Conservation (phyloP, 2,329 filamentous ascomycete genomes). For the Colletotrichum simmondsii region DNA sequence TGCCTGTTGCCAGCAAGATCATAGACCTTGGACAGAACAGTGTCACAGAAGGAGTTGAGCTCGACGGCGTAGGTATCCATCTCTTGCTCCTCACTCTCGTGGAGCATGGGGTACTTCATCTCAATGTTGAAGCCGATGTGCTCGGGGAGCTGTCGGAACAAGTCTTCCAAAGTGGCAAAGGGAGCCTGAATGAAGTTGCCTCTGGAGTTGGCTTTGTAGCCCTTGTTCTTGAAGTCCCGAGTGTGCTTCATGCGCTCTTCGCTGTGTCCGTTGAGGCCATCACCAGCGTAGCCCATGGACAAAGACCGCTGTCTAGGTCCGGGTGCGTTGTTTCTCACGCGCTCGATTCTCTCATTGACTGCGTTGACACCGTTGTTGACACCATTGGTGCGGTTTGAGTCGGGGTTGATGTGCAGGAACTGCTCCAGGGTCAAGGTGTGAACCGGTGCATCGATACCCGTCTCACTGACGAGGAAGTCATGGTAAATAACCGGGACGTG, state of each 20-base stretch:
- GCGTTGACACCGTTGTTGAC: slow-evolving; percentile 37
- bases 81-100: slow-evolving; percentile 93
- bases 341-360: slow-evolving; percentile 42
- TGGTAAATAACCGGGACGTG: slow-evolving; percentile 98
- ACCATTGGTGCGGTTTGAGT: slow-evolving; percentile 42
- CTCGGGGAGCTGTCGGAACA: slow-evolving; percentile 86
- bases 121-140: slow-evolving; percentile 97
- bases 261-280: slow-evolving; percentile 44
- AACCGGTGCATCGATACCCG: slow-evolving; percentile 94
- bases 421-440: slow-evolving; percentile 95
- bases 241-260: slow-evolving; percentile 97
- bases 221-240: slow-evolving; percentile 91
- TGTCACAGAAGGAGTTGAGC: slow-evolving; percentile 96
- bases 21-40: slow-evolving; percentile 89
- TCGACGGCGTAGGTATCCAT: slow-evolving; percentile 98
- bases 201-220: slow-evolving; percentile 94
- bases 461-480: slow-evolving; percentile 97
- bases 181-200: slow-evolving; percentile 96
- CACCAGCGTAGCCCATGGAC: slow-evolving; percentile 64
- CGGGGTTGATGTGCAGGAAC: slow-evolving; percentile 86
- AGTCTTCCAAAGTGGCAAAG: slow-evolving; percentile 93
- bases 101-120: slow-evolving; percentile 98
- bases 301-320: slow-evolving; percentile 59
- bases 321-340: slow-evolving; percentile 43
- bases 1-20: slow-evolving; percentile 85